Base-by-base conservation (phyloP, 2,329 filamentous ascomycete genomes). In the Ceratocystis colombiana region DNA sequence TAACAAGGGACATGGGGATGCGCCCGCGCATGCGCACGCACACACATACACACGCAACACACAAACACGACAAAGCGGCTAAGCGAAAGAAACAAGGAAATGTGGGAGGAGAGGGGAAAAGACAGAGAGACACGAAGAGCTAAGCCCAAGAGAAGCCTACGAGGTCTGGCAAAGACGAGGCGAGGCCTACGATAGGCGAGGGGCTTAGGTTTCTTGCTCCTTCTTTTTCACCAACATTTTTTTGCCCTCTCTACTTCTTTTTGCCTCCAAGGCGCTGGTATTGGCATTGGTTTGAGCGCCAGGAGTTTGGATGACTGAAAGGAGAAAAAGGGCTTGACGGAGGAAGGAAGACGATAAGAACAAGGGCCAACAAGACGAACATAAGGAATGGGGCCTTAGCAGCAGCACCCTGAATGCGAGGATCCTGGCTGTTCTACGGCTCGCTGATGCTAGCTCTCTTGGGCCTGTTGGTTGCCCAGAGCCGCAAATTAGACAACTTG, bases 31-130 rank as follows among this genome's bases (percentile, higher is more conserved):
- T 12, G n/a, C 48, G 48, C 48, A 50, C 48, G 48, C 48, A 25
- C 48, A 5, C 37, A 41, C 37, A 20, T 10, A 15, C 10, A 41
- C 46, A 48, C 46, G 46, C 46, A 48, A 48, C 48, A 50, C 48
- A 50, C 48, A 50, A 50, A 50, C 48, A 50, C 22, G 8, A 22
- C n/a, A 20, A 50, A 25, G 20, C 48, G 48, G 53, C 28, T 57
- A 33, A 33, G 53, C 53, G 53, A 57, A 53, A n/a, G 53, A 57
- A 57, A 30, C 53, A 57, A 57, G 53, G 28, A 25, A 57, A 12
- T 33, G 12, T 7, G 28, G 53, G 22, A 28, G 22, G 50, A 25
- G 37, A 41, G 37, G 46, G 37, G 37, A 41, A 7, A 50, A 6
- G 46, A 50, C 46, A 50, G 22, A 12, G 48, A 12, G 48, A 53